Evolutionary conservation across 2,329 filamentous ascomycete genomes (phyloP).

Genomic region (Fusarium beomiforme): DNA sequence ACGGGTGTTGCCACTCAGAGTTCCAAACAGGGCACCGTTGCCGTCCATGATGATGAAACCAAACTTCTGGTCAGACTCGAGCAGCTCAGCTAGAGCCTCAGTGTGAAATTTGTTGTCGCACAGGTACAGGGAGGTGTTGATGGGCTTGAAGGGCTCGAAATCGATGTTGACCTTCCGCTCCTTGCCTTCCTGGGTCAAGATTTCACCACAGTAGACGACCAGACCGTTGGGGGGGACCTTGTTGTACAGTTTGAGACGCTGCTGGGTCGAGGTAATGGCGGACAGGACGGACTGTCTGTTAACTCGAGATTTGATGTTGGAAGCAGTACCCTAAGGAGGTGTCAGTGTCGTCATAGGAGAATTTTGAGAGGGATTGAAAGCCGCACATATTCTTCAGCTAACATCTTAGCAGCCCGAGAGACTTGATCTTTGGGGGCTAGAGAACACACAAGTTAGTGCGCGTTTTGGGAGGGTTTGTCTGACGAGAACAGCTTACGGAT

Average conservation of each 20-base stretch:
- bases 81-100: constrained; percentile 93
- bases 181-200: constrained; percentile 97
- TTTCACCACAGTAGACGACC: constrained; percentile 99
- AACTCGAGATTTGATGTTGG: constrained; percentile 99
- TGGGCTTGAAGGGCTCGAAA: constrained; percentile 99
- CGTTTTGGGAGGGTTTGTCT: constrained; percentile 21
- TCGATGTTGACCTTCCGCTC: constrained; percentile 99
- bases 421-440: constrained; percentile 97
- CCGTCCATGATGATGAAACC: constrained; percentile 99
- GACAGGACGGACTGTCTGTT: constrained; percentile 98
- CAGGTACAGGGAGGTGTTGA: constrained; percentile 98
- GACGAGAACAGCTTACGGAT: constrained; percentile 74
- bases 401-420: constrained; percentile 96
- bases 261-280: constrained; percentile 98
- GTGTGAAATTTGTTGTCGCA: constrained; percentile 99
- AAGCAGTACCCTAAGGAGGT: constrained; percentile 83
- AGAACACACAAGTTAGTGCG: constrained; percentile 38
- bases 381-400: constrained; percentile 98
- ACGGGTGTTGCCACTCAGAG: constrained; percentile 94
- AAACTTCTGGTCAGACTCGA: constrained; percentile 99
- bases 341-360: constrained; percentile 30
- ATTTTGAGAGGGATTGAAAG: neutral
- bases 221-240: constrained; percentile 98
- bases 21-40: constrained; percentile 97
- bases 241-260: constrained; percentile 98